Evolutionary conservation across 2,329 filamentous ascomycete genomes (phyloP).

Genomic region (Rutstroemia sp.): DNA sequence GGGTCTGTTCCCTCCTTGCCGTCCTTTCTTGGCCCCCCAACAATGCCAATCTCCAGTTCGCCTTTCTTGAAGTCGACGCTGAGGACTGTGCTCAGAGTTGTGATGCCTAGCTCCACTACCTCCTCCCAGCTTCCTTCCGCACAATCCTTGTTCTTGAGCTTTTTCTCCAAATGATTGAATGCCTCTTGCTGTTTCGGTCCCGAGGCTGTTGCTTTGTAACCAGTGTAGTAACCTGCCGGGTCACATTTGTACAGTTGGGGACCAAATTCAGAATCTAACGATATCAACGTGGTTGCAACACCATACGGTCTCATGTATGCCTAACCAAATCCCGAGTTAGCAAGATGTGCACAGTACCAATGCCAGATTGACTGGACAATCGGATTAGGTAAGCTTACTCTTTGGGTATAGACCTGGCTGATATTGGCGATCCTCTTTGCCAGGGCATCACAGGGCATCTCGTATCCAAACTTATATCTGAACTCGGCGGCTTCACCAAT

Average conservation of each 20-base stretch:
- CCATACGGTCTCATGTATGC: slow-evolving; percentile 98
- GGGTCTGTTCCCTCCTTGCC: slow-evolving; percentile 75
- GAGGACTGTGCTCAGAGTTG: slow-evolving; percentile 87
- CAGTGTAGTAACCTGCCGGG: slow-evolving; percentile 94
- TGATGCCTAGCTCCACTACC: slow-evolving; percentile 93
- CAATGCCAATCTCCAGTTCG: slow-evolving; percentile 96
- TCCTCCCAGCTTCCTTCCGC: slow-evolving; percentile 94
- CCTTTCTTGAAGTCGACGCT: slow-evolving; percentile 99
- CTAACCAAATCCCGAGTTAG: slow-evolving; percentile 34
- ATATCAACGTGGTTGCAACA: slow-evolving; percentile 90
- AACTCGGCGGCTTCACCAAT: slow-evolving; percentile 96
- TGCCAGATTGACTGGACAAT: slow-evolving; percentile 25
- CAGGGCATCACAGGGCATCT: slow-evolving; percentile 97
- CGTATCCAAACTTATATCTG: slow-evolving; percentile 96
- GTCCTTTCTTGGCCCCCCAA: slow-evolving; percentile 76
- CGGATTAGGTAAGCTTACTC: slow-evolving; percentile 49
- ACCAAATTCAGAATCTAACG: slow-evolving; percentile 83
- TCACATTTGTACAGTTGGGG: slow-evolving; percentile 98
- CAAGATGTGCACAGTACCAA: slow-evolving; percentile 11
- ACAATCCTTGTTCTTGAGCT: slow-evolving; percentile 97
- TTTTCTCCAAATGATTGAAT: slow-evolving; percentile 97
- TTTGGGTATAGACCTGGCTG: slow-evolving; percentile 97
- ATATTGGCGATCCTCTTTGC: slow-evolving; percentile 98
- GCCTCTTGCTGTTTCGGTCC: slow-evolving; percentile 98
- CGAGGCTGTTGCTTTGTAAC: slow-evolving; percentile 96